Percentiles rank a stretch among this genome's conserved stretches.
These are phyloP conservation scores for Diutina siamensis DNA, from an alignment of 1,139 yeast species.

Conservation along the genomic window DNA sequence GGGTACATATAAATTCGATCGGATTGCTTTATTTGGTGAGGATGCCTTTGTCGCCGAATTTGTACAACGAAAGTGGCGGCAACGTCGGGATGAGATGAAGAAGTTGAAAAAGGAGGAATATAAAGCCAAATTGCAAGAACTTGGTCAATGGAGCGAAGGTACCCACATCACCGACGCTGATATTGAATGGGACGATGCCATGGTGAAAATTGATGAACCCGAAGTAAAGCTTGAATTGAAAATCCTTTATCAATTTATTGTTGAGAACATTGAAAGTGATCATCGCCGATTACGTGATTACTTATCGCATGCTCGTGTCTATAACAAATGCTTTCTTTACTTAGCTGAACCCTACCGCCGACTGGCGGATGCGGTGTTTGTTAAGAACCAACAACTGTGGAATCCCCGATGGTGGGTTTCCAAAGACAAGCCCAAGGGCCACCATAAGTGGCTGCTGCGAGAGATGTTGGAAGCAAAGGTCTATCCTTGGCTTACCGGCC, in stretches of 20 bases:
- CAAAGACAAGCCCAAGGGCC: not conserved
- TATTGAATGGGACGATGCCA: not conserved
- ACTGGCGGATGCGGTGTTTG: not conserved
- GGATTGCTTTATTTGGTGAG: not conserved
- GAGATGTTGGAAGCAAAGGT: constrained; percentile 23
- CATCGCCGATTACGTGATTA: not conserved
- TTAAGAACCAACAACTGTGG: not conserved
- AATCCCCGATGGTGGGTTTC: not conserved
- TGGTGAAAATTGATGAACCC: not conserved
- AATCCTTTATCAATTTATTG: not conserved
- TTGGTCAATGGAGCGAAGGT: not conserved
- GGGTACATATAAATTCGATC: not conserved
- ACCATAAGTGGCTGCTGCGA: not conserved
- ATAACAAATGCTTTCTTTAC: not conserved
- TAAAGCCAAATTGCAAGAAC: not conserved
- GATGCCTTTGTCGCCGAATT: not conserved
- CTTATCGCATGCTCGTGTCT: not conserved
- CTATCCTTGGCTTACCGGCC: constrained; percentile 34
- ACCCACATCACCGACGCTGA: not conserved
- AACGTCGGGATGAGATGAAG: not conserved
- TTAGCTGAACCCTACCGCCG: not conserved
- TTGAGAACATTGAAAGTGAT: not conserved
- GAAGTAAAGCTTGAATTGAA: not conserved
- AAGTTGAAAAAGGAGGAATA: not conserved
- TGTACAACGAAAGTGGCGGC: not conserved